These are phyloP conservation scores for Phialemoniopsis sp. DNA, from an alignment of 2,329 filamentous ascomycete genomes.

Conservation along the genomic window DNA sequence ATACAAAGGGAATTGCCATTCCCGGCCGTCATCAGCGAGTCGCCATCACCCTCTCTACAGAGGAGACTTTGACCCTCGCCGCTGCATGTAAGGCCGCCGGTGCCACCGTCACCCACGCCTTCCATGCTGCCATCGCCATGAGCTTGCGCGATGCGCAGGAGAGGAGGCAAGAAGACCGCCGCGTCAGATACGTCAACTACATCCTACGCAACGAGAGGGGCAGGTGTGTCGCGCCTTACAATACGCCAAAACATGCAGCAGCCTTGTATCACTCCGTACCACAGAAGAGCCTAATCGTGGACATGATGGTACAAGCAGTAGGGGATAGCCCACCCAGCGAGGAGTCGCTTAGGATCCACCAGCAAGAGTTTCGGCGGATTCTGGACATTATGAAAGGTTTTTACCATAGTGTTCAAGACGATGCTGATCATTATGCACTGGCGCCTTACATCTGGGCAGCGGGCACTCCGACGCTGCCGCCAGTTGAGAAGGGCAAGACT, in stretches of 20 bases:
- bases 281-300: constrained; percentile 16
- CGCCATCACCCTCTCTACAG: constrained; percentile 10
- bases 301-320: constrained; percentile 13
- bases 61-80: constrained; percentile 12
- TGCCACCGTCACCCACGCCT: constrained; percentile 23
- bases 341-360: too few species aligned
- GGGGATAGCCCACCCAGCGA: neutral
- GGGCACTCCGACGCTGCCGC: constrained; percentile 7
- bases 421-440: constrained; percentile 20
- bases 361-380: constrained; percentile 15
- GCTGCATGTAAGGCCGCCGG: constrained; percentile 9
- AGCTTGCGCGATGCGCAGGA: constrained; percentile 19
- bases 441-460: constrained; percentile 16
- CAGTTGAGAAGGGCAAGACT: neutral
- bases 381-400: constrained; percentile 18
- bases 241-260: constrained; percentile 14
- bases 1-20: constrained; percentile 4
- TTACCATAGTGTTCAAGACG: constrained; percentile 21
- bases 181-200: constrained; percentile 21
- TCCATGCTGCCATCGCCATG: constrained; percentile 25
- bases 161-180: neutral
- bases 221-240: constrained; percentile 17
- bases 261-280: constrained; percentile 25
- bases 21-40: constrained; percentile 19
- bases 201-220: constrained; percentile 24